phyloP scores from a whole-genome alignment of 257 asterid genomes.

The Solanum ossicruentum region DNA sequence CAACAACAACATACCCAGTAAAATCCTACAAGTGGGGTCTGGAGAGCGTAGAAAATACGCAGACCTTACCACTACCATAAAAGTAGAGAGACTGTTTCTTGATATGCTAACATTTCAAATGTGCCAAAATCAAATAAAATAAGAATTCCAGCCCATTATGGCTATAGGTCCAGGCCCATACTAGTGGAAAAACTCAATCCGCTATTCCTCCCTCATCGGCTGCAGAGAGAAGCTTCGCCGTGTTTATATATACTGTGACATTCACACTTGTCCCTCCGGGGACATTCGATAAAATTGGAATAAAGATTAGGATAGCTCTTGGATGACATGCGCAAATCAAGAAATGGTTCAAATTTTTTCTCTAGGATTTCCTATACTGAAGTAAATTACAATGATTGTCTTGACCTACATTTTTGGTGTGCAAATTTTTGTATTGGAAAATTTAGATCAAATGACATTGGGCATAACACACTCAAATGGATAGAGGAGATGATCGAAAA shows the following conservation, averaged over 20 bases:
- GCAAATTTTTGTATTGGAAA: not conserved
- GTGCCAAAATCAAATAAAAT: not conserved
- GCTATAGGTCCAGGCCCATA: not conserved
- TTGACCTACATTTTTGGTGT: not conserved
- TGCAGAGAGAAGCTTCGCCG: not conserved
- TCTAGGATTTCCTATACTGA: no score
- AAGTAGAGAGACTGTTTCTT: no score
- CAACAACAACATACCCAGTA: no score
- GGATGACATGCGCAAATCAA: not conserved
- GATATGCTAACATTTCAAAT: no score
- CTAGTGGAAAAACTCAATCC: not conserved
- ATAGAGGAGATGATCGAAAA: not conserved
- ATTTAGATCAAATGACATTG: not conserved
- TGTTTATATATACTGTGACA: not conserved
- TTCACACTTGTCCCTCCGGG: not conserved
- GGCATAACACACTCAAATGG: not conserved
- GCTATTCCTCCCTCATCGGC: not conserved
- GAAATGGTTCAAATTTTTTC: not conserved
- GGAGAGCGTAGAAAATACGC: no score
- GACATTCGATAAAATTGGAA: conserved; percentile 33
- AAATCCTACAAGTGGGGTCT: no score
- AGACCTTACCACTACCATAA: no score
- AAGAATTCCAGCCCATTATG: not conserved
- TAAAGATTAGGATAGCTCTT: no score
- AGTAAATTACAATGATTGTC: not conserved